These are phyloP conservation scores for Kockovaella imperatae DNA, from an alignment of 768 basidiomycete species.

Conservation along the genomic window DNA sequence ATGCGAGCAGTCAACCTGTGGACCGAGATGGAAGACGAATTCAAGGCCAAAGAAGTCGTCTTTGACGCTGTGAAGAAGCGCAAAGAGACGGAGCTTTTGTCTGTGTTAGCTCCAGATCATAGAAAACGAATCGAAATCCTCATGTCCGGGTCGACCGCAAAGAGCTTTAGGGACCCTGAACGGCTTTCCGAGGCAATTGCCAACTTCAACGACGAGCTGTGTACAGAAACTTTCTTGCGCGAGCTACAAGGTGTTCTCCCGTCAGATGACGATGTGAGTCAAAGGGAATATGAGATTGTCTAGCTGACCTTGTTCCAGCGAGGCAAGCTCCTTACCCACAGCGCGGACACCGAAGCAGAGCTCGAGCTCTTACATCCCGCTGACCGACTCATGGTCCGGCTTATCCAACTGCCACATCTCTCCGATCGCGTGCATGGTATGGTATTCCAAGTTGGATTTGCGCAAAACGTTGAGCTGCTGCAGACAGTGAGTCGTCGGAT, in stretches of 20 bases:
- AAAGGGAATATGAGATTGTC: not conserved
- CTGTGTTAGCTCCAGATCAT: constrained; percentile 81
- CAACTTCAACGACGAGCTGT: constrained; percentile 77
- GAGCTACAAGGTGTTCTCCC: constrained; percentile 83
- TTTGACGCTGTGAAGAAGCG: constrained; percentile 79
- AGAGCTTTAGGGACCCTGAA: constrained; percentile 63
- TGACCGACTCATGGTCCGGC: constrained; percentile 91
- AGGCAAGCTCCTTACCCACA: constrained; percentile 49
- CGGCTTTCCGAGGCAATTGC: constrained; percentile 74
- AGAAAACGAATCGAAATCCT: constrained; percentile 93
- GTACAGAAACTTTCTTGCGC: constrained; percentile 78
- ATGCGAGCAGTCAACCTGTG: constrained; percentile 80
- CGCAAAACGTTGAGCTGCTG: constrained; percentile 71
- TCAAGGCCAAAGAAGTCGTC: constrained; percentile 90
- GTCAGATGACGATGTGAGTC: constrained; percentile 72
- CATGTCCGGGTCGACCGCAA: constrained; percentile 65
- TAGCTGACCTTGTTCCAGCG: constrained; percentile 4
- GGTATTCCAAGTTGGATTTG: constrained; percentile 82
- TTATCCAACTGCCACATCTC: constrained; percentile 88
- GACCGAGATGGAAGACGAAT: constrained; percentile 95
- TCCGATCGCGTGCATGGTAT: constrained; percentile 86
- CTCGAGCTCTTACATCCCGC: constrained; percentile 83
- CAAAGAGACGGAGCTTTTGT: constrained; percentile 80
- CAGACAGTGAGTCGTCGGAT: constrained; percentile 57
- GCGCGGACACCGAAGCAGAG: constrained; percentile 69